A percentile compares a stretch with the other conserved stretches of the same genome.
Evolutionary conservation across 1,284 basidiomycete species (phyloP).

Genomic region (Ceratobasidium sp.): DNA sequence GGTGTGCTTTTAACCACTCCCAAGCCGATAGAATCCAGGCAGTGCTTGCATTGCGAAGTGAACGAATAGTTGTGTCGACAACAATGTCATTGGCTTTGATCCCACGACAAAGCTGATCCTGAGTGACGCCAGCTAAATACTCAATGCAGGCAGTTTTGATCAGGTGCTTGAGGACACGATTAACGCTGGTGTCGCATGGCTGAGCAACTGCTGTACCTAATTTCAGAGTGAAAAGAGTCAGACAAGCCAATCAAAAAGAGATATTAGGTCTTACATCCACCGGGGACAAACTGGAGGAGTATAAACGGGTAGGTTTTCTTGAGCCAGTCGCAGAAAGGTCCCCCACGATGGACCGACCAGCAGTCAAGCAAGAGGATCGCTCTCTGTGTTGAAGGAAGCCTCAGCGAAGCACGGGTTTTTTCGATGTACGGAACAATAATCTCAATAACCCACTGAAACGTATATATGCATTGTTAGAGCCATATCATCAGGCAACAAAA

Average conservation of each 20-base stretch:
- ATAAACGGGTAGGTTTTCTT: constrained; percentile 47
- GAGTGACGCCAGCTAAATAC: not conserved
- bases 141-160: constrained; percentile 44
- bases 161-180: constrained; percentile 49
- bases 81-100: not conserved
- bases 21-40: constrained; percentile 1
- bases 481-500: not conserved
- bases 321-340: constrained; percentile 51
- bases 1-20: constrained; percentile 5
- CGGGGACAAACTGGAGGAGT: constrained; percentile 50
- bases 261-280: constrained; percentile 45
- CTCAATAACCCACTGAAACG: constrained; percentile 27
- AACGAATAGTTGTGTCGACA: not conserved
- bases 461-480: not conserved
- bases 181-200: constrained; percentile 52
- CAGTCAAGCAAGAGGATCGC: constrained; percentile 50
- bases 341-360: constrained; percentile 50
- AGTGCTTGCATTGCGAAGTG: constrained; percentile 13
- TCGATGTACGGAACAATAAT: constrained; percentile 31
- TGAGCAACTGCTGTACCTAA: constrained; percentile 50
- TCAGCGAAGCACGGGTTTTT: not conserved
- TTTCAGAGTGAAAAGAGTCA: not conserved
- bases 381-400: constrained; percentile 8
- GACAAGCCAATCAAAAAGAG: not conserved
- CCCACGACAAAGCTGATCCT: not conserved